A percentile compares a stretch with the other conserved stretches of the same genome.
Evolutionary conservation across 495 filamentous ascomycete genomes (phyloP).

Genomic region (Tuber magnatum): DNA sequence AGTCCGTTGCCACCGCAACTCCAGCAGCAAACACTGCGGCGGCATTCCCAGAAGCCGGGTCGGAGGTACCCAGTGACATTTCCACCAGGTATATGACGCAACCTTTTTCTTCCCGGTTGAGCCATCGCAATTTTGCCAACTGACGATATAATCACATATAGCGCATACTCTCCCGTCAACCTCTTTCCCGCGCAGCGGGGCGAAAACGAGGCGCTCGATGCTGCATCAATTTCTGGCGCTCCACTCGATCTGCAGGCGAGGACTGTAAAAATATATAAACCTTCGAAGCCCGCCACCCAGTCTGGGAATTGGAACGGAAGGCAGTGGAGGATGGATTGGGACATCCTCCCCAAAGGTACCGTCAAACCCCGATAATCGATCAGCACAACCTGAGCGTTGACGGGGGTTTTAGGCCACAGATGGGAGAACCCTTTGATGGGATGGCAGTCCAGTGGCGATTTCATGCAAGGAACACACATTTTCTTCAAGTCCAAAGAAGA

Average conservation of each 20-base stretch:
- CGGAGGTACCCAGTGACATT: slow-evolving; percentile 14
- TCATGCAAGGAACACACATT: slow-evolving; percentile 83
- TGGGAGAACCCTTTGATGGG: slow-evolving; percentile 99
- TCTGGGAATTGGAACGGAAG: slow-evolving; percentile 75
- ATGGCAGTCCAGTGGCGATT: slow-evolving; percentile 92
- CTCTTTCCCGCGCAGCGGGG: slow-evolving; percentile 61
- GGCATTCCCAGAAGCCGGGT: slow-evolving; percentile 13
- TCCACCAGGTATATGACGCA: slow-evolving; percentile 21
- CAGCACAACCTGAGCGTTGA: slow-evolving; percentile 7
- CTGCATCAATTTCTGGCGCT: slow-evolving; percentile 82
- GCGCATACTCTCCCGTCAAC: slow-evolving; percentile 82
- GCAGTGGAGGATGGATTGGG: slow-evolving; percentile 98
- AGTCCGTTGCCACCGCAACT: neutral
- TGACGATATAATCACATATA: slow-evolving; percentile 44
- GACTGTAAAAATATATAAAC: slow-evolving; percentile 86
- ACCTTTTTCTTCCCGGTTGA: neutral
- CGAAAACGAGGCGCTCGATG: slow-evolving; percentile 65
- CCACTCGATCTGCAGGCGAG: slow-evolving; percentile 87
- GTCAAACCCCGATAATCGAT: neutral
- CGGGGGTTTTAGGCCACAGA: slow-evolving; percentile 54
- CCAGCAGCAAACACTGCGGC: neutral
- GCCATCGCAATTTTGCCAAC: neutral
- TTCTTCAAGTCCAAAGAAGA: slow-evolving; percentile 92
- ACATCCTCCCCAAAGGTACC: slow-evolving; percentile 67
- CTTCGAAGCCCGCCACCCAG: slow-evolving; percentile 86